Conservation (phyloP, 108 stramenopile species). For the Cylindrotheca closterium region DNA sequence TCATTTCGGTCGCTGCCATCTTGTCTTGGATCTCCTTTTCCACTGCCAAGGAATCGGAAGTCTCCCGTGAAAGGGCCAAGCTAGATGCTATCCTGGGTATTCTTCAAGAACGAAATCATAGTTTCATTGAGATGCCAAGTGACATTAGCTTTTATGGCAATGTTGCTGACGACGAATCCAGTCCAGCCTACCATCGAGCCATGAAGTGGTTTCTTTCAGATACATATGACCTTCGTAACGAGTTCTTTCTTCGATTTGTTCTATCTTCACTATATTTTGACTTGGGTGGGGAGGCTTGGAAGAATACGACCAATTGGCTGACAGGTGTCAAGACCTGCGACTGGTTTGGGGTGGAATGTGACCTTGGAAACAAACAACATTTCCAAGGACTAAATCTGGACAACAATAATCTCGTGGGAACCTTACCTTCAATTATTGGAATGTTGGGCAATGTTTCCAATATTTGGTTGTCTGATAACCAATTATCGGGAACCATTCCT, state of each 20-base stretch:
- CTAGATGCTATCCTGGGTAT: too few relatives aligned
- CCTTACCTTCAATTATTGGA: slow-evolving; percentile 23
- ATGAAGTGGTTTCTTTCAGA: slow-evolving; percentile 30
- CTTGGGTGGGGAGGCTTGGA: slow-evolving; percentile 25
- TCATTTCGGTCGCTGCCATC: too few relatives aligned
- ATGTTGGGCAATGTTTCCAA: slow-evolving; percentile 7
- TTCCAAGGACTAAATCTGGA: slow-evolving; percentile 15
- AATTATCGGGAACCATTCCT: slow-evolving; percentile 15
- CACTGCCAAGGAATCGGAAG: too few relatives aligned
- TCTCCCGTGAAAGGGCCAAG: too few relatives aligned
- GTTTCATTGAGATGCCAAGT: too few relatives aligned
- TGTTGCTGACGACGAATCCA: not conserved
- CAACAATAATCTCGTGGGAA: slow-evolving; percentile 38
- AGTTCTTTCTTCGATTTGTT: slow-evolving; percentile 14
- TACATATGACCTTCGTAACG: slow-evolving; percentile 1
- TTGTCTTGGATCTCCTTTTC: too few relatives aligned
- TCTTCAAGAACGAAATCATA: too few relatives aligned
- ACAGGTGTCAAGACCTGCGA: slow-evolving; percentile 16
- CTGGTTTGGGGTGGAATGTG: slow-evolving; percentile 24
- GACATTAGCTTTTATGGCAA: not conserved
- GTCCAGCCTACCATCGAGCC: slow-evolving; percentile 20
- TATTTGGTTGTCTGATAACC: slow-evolving; percentile 23
- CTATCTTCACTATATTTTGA: slow-evolving; percentile 24
- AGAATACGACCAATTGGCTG: slow-evolving; percentile 10
- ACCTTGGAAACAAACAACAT: slow-evolving; percentile 9